Conservation (phyloP, 805 yeast species). For the Huiozyma naganishii region DNA sequence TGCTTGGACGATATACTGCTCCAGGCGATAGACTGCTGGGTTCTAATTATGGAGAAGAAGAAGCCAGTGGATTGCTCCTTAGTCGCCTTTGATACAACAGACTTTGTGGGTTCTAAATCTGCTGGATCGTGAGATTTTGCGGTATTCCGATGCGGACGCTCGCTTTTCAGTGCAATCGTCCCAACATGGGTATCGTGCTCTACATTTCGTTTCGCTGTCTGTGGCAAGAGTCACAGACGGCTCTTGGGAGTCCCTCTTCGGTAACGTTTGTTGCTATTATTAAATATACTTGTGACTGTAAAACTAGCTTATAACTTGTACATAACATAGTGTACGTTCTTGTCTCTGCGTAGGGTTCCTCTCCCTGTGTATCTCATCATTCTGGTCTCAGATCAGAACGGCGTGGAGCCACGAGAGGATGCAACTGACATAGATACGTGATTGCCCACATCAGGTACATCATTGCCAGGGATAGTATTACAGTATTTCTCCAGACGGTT, state of each 20-base stretch:
- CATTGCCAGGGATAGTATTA: constrained; percentile 59
- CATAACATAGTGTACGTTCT: too few species aligned
- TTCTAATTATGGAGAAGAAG: constrained; percentile 52
- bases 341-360: too few species aligned
- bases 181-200: neutral
- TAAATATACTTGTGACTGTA: too few species aligned
- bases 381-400: constrained; percentile 88
- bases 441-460: constrained; percentile 87
- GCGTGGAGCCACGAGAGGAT: constrained; percentile 84
- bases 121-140: neutral
- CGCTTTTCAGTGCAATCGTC: too few species aligned
- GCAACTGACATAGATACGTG: constrained; percentile 75
- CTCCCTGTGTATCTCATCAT: constrained; percentile 13
- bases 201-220: neutral
- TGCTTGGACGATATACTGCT: constrained; percentile 6
- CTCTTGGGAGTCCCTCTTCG: too few species aligned
- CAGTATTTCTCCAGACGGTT: constrained; percentile 68
- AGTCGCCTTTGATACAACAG: constrained; percentile 41
- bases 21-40: constrained; percentile 41
- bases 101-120: constrained; percentile 9
- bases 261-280: too few species aligned
- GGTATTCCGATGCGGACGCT: too few species aligned
- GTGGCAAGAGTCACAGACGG: too few species aligned
- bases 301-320: too few species aligned
- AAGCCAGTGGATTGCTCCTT: constrained; percentile 34